Percentiles rank a stretch among this genome's conserved stretches.
Evolutionary conservation across 805 yeast species (phyloP).

Genomic region (Hanseniaspora thailandica): DNA sequence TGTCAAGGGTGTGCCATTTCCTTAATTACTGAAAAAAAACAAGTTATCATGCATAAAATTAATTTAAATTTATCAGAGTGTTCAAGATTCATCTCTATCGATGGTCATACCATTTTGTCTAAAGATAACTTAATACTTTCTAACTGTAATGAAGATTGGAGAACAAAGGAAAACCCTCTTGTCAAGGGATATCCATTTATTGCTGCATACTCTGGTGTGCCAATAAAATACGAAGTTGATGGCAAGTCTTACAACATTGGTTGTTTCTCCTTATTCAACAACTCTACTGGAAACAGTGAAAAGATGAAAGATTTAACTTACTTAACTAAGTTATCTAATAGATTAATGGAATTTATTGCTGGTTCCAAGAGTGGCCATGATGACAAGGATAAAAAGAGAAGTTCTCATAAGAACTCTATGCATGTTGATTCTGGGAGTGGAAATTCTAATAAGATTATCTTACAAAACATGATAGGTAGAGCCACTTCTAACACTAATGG

Average conservation of each 20-base stretch:
- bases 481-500: slow-evolving; percentile 39
- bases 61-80: slow-evolving; percentile 39
- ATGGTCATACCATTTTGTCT: slow-evolving; percentile 58
- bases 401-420: slow-evolving; percentile 15
- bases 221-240: slow-evolving; percentile 33
- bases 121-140: slow-evolving; percentile 40
- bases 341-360: slow-evolving; percentile 31
- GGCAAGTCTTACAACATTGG: slow-evolving; percentile 38
- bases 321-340: slow-evolving; percentile 32
- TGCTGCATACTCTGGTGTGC: slow-evolving; percentile 55
- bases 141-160: slow-evolving; percentile 62
- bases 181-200: slow-evolving; percentile 51
- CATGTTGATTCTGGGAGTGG: not conserved
- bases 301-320: slow-evolving; percentile 30
- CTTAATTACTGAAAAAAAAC: slow-evolving; percentile 39
- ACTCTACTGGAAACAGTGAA: slow-evolving; percentile 28
- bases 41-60: slow-evolving; percentile 39
- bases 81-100: slow-evolving; percentile 48
- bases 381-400: not conserved
- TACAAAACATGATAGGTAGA: slow-evolving; percentile 38
- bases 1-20: slow-evolving; percentile 49
- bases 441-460: slow-evolving; percentile 24
- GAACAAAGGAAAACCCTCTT: slow-evolving; percentile 50
- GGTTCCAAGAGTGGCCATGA: not conserved
- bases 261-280: slow-evolving; percentile 46